Evolutionary conservation across 495 filamentous ascomycete species (phyloP).

Genomic region (Halenospora varia): DNA sequence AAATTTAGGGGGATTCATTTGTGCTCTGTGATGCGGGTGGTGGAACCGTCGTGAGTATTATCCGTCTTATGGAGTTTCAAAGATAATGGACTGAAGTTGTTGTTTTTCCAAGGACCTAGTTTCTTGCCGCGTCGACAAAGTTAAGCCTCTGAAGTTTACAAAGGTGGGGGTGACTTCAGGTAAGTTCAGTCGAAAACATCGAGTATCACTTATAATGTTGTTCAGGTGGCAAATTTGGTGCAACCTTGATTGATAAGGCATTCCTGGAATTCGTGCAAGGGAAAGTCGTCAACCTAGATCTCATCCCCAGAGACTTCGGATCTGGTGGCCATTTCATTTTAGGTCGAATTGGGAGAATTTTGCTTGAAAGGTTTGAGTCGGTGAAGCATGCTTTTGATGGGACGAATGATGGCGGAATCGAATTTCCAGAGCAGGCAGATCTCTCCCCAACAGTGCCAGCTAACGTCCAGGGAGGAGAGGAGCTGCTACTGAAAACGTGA

Average conservation of each 20-base stretch:
- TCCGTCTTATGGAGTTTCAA: conserved; percentile 1
- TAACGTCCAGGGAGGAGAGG: too few relatives aligned
- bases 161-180: background rate
- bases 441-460: too few relatives aligned
- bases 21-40: conserved; percentile 3
- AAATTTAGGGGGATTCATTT: background rate
- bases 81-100: background rate
- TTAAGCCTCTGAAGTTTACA: background rate
- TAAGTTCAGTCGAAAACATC: background rate
- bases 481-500: too few relatives aligned
- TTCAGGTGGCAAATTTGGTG: conserved; percentile 26
- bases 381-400: conserved; percentile 29
- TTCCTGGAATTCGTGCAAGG: conserved; percentile 22
- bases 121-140: conserved; percentile 1
- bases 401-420: conserved; percentile 17
- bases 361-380: conserved; percentile 26
- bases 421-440: too few relatives aligned
- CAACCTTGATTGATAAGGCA: conserved; percentile 26
- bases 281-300: conserved; percentile 1
- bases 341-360: conserved; percentile 18
- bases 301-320: background rate
- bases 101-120: background rate
- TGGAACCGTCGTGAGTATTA: conserved; percentile 8
- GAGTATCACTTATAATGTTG: background rate
- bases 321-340: conserved; percentile 17